Evolutionary conservation across 2,329 filamentous ascomycete species (phyloP).

Genomic region (Fusarium metavorans): DNA sequence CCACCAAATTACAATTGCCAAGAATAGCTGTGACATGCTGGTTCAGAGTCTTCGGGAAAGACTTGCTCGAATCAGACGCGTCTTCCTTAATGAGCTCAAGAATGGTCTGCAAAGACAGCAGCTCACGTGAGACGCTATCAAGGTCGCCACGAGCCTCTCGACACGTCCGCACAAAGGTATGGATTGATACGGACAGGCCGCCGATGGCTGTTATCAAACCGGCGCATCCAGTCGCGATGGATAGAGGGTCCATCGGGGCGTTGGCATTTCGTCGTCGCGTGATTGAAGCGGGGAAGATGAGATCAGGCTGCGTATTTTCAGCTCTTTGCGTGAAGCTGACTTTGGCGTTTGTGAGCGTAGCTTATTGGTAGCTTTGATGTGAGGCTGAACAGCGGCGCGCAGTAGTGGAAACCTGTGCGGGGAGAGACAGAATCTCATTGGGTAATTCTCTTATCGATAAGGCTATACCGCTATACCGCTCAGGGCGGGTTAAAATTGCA

Average conservation of each 20-base stretch:
- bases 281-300: not conserved
- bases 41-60: not conserved
- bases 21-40: slow-evolving; percentile 4
- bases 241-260: slow-evolving; percentile 22
- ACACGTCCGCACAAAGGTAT: slow-evolving; percentile 3
- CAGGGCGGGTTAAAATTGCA: not conserved
- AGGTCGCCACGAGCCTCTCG: slow-evolving; percentile 15
- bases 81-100: slow-evolving; percentile 16
- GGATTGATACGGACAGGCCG: not conserved
- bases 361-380: not conserved
- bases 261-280: not conserved
- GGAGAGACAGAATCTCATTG: not conserved
- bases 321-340: not conserved
- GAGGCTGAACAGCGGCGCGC: not conserved
- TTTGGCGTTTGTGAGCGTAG: not conserved
- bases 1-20: slow-evolving; percentile 4
- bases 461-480: no score
- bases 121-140: slow-evolving; percentile 9
- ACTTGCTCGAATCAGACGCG: not conserved
- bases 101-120: slow-evolving; percentile 7
- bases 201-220: slow-evolving; percentile 4
- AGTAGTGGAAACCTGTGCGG: not conserved
- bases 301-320: not conserved
- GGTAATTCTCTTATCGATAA: not conserved
- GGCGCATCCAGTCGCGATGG: slow-evolving; percentile 20